These are phyloP conservation scores for Bidens hawaiensis DNA, from an alignment of 140 eudicot species.

Conservation along the genomic window DNA sequence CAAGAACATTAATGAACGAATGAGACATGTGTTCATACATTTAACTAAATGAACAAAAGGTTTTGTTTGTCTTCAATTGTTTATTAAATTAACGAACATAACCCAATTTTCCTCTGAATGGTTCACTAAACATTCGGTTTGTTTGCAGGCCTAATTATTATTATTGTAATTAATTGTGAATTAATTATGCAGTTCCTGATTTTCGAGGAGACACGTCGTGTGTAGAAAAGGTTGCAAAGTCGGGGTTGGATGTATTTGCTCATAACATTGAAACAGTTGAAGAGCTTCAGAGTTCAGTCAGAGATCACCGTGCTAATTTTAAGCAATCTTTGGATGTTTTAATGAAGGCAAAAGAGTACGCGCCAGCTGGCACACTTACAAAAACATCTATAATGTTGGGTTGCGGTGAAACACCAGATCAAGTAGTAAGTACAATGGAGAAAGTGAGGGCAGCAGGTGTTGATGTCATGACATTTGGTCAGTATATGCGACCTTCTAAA, in stretches of 20 bases:
- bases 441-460: conserved; percentile 91
- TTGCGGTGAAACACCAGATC: conserved; percentile 96
- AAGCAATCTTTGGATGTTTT: conserved; percentile 86
- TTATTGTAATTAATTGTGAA: too few species aligned
- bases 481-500: conserved; percentile 97
- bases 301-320: conserved; percentile 95
- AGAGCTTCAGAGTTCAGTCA: conserved; percentile 85
- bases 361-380: conserved; percentile 92
- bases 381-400: conserved; percentile 96
- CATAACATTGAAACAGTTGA: conserved; percentile 95
- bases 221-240: conserved; percentile 84
- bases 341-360: conserved; percentile 78
- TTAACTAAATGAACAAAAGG: too few species aligned
- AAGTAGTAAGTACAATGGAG: conserved; percentile 87
- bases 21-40: too few species aligned
- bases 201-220: conserved; percentile 73
- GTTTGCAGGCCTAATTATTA: too few species aligned
- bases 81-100: too few species aligned
- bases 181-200: conserved; percentile 69
- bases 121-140: too few species aligned
- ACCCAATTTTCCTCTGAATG: too few species aligned
- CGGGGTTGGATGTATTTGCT: conserved; percentile 94
- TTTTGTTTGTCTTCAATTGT: too few species aligned
- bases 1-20: too few species aligned
- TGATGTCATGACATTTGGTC: conserved; percentile 95